Conservation (phyloP, 2,329 filamentous ascomycete genomes). For the Mycosphaerella sp. region DNA sequence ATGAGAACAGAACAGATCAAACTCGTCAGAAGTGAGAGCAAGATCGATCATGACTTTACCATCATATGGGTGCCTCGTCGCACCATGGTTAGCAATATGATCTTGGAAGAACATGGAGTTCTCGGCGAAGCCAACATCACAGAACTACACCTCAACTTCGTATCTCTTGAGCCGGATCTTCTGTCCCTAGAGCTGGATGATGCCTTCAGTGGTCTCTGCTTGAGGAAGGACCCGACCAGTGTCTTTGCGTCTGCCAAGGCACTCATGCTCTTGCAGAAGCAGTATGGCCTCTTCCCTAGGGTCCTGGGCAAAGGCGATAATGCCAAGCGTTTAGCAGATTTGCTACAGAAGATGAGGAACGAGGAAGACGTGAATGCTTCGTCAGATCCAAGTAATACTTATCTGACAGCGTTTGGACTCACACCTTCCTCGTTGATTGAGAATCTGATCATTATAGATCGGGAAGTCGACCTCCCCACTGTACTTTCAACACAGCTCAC, state of each 20-base stretch:
- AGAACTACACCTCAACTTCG: slow-evolving; percentile 82
- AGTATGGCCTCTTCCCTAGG: slow-evolving; percentile 86
- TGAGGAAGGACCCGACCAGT: slow-evolving; percentile 86
- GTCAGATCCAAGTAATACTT: slow-evolving; percentile 38
- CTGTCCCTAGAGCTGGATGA: slow-evolving; percentile 85
- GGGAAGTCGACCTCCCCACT: slow-evolving; percentile 90
- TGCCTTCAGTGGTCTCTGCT: slow-evolving; percentile 78
- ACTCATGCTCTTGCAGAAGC: slow-evolving; percentile 87
- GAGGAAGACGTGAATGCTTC: slow-evolving; percentile 62
- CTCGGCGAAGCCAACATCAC: slow-evolving; percentile 85
- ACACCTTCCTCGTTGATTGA: slow-evolving; percentile 84
- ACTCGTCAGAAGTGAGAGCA: slow-evolving; percentile 77
- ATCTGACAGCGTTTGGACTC: slow-evolving; percentile 55
- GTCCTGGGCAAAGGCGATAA: slow-evolving; percentile 96
- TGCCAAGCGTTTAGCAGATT: slow-evolving; percentile 78
- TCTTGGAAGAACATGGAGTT: slow-evolving; percentile 88
- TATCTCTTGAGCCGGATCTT: slow-evolving; percentile 85
- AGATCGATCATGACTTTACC: slow-evolving; percentile 90
- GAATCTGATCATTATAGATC: slow-evolving; percentile 88
- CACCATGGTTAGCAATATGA: slow-evolving; percentile 82
- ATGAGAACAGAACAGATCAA: slow-evolving; percentile 71
- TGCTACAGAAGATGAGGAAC: slow-evolving; percentile 84
- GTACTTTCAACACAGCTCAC: slow-evolving; percentile 89
- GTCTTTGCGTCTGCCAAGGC: slow-evolving; percentile 84
- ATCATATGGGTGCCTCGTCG: slow-evolving; percentile 94